Conservation (phyloP, 352 stramenopile genomes). For the Globisporangium recalcitrans region DNA sequence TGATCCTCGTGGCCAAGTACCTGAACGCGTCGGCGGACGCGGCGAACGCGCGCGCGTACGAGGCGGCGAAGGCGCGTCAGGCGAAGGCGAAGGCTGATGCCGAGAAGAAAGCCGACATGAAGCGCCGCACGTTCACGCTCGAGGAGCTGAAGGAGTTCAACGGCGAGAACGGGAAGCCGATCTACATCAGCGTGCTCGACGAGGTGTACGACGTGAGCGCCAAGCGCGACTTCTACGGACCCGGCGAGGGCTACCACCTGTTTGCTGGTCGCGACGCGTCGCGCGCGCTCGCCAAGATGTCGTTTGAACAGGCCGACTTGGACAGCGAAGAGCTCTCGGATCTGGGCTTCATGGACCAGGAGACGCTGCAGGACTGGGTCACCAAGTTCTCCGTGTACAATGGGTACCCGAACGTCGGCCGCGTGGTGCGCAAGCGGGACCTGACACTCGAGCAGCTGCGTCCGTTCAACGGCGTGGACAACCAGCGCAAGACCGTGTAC, state of each 20-base stretch:
- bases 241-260: slow-evolving; percentile 92
- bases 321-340: slow-evolving; percentile 79
- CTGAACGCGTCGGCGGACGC: slow-evolving; percentile 61
- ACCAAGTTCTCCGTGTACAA: slow-evolving; percentile 96
- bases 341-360: slow-evolving; percentile 78
- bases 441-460: slow-evolving; percentile 83
- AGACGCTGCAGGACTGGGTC: slow-evolving; percentile 90
- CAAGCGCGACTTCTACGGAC: slow-evolving; percentile 95
- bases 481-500: slow-evolving; percentile 90
- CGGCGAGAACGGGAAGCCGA: slow-evolving; percentile 86
- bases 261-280: slow-evolving; percentile 95
- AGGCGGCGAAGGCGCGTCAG: slow-evolving; percentile 55
- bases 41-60: slow-evolving; percentile 56
- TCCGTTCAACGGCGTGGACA: slow-evolving; percentile 76
- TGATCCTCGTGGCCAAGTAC: slow-evolving; percentile 49
- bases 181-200: slow-evolving; percentile 94
- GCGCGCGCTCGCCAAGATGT: slow-evolving; percentile 94
- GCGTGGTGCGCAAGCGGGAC: slow-evolving; percentile 74
- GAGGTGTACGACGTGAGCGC: slow-evolving; percentile 96
- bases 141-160: slow-evolving; percentile 90
- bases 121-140: slow-evolving; percentile 90
- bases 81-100: slow-evolving; percentile 58
- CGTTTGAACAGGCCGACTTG: slow-evolving; percentile 91
- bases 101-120: slow-evolving; percentile 39
- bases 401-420: slow-evolving; percentile 93